A percentile compares a stretch with the other conserved stretches of the same genome.
These are phyloP conservation scores for Chlorella vulgaris DNA, from an alignment of 139 green algal species.

Conservation along the genomic window DNA sequence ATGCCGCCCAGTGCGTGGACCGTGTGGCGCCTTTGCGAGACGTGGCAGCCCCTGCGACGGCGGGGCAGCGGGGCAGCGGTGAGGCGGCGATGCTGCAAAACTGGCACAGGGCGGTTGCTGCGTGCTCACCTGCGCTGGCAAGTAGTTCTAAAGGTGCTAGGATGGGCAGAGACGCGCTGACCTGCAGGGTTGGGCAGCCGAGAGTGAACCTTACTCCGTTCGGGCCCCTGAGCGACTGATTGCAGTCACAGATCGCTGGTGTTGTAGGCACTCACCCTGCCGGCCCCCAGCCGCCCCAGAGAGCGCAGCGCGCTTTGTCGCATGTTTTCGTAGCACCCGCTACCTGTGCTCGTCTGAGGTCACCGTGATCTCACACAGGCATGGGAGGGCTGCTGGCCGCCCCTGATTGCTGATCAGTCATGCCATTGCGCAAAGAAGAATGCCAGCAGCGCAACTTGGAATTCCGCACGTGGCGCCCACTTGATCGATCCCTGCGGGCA, in stretches of 20 bases:
- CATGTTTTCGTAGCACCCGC: not conserved
- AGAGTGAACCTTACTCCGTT: not conserved
- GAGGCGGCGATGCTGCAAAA: no score
- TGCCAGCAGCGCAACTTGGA: no score
- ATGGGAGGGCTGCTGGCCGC: no score
- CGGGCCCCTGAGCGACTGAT: not conserved
- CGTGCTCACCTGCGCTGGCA: constrained; percentile 2
- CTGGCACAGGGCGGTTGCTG: no score
- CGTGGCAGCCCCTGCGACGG: not conserved
- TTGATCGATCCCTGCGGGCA: no score
- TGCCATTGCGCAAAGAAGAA: no score
- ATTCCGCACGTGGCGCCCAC: no score
- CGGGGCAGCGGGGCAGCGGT: no score
- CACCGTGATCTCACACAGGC: no score
- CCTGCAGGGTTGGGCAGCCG: constrained; percentile 14
- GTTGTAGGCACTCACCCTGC: constrained; percentile 2
- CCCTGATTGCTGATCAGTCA: no score
- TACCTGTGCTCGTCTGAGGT: no score
- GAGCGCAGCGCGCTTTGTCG: not conserved
- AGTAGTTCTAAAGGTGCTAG: not conserved
- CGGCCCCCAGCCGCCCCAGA: constrained; percentile 2
- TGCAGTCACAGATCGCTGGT: no score
- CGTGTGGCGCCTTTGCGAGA: not conserved
- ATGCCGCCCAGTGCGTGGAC: not conserved
- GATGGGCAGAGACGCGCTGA: constrained; percentile 1